Evolutionary conservation across 345 rosid species (phyloP), one percentile per base, ranked within the genome.

Genomic region (Arabidopsis arenosa): DNA sequence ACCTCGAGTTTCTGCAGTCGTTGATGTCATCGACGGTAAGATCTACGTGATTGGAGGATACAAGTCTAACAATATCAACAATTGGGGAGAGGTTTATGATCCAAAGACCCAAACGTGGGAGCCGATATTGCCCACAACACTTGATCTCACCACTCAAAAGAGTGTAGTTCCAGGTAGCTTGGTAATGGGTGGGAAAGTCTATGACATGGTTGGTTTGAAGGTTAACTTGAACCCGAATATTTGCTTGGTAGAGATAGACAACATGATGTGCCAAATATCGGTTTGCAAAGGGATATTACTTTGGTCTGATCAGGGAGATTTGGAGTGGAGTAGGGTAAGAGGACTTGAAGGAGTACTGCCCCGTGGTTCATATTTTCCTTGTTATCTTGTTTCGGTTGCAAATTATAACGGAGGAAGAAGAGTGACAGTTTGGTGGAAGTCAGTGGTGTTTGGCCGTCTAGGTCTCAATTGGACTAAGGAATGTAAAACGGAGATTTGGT

Each of bases 31-130:
- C 14, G 80, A 75, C 9, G 87, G 72, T 0, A 86, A 82, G 73
- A 68, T 90, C 17, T 88, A 86, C 30, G 90, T 90, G 28, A 75
- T 88, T 52, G 96, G 93, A 0, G 93, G 96, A 0, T 86, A 87
- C 63, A 55, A 76, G 40, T 5, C 12, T 7, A 26, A 17, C 4
- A 11, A 23, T 6, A 76, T 82, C 26, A 80, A 66, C 76, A 69
- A 85, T n/a, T 90, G 93, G 93, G 91, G 92, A 5, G 94, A 87
- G 78, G 91, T 82, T 37, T 85, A 75, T n/a, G 89, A 89, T 43
- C 84, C 87, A 8, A 63, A 63, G 49, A 65, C 66, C 5, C 62
- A 69, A 40, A 30, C 57, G 9, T 91, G 94, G 97, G 30, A 66
- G 43, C 11, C 28, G 15, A 1, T 58, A 35, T 15, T 10, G 28